Base-by-base conservation (phyloP, 2,329 filamentous ascomycete genomes). In the Colletotrichum sp. region DNA sequence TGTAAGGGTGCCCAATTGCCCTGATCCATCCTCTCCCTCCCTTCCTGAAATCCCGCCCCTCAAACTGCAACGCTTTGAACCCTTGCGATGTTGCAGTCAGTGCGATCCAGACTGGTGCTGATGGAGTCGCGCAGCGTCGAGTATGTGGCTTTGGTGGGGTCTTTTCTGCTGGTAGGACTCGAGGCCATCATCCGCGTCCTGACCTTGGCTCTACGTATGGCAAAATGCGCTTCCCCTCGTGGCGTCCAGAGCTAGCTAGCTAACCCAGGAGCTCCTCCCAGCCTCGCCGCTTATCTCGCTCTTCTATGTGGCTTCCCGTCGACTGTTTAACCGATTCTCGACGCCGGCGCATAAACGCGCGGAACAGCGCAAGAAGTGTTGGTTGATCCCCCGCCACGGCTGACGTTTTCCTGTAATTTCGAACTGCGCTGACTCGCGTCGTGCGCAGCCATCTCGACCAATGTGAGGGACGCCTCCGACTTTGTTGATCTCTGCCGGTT, bases 401-500 rank as follows among this genome's bases (percentile, higher is more conserved):
- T 28, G 26, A 24, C 60, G 13, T 10, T 61, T 28, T 18, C 30
- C n/a, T 34, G 73, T 69, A 43, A n/a, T 81, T 81, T 83, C 13
- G 43, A 85, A 32, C 90, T 90, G 71, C 82, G 86, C 90, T 78
- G 90, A 94, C 81, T 86, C 92, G 26, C 32, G 26, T 65, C 15
- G 43, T 28, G 92, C 91, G 80, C 78, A 92, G 92, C 91, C 52
- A 89, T 95, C 72, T 95, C 95, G 52, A 90, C 87, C n/a, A 92
- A 93, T 10, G 93, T 99, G 74, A 94, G 95, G 72, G 93, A 97
- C 82, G 95, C 96, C 6, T 92, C 94, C 76, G 97, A 99, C 82
- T 99, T 99, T 83, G 92, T 95, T 61, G 96, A 99, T 82, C 91
- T 99, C n/a, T 99, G 96, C 85, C 93, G 93, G 52, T 87, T 98